Percentiles rank a stretch among this genome's conserved stretches.
Evolutionary conservation across 495 filamentous ascomycete species (phyloP).

Genomic region (Penicillium argentinense): DNA sequence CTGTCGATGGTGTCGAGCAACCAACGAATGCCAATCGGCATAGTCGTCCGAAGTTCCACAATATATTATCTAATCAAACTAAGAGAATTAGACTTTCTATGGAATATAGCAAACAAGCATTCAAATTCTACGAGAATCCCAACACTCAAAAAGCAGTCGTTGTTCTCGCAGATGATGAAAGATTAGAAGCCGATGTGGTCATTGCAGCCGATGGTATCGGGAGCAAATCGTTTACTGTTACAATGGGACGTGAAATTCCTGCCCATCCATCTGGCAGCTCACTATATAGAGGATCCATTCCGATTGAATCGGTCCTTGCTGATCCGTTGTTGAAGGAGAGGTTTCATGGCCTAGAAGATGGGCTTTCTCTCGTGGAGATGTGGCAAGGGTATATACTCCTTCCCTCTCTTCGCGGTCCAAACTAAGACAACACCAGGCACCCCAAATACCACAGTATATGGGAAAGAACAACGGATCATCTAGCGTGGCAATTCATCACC

Average conservation of each 20-base stretch:
- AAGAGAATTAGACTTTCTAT: slow-evolving; percentile 47
- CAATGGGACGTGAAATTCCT: slow-evolving; percentile 19
- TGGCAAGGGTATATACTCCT: slow-evolving; percentile 10
- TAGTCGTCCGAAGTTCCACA: slow-evolving; percentile 53
- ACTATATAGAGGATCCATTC: slow-evolving; percentile 13
- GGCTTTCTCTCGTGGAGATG: slow-evolving; percentile 6
- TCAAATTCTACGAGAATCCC: slow-evolving; percentile 51
- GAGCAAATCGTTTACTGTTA: slow-evolving; percentile 48
- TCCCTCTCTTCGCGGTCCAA: neutral
- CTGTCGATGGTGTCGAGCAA: slow-evolving; percentile 25
- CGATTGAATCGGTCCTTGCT: slow-evolving; percentile 2
- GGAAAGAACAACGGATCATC: neutral
- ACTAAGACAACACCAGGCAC: neutral
- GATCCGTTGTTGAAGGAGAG: slow-evolving; percentile 8
- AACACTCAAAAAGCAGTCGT: slow-evolving; percentile 38
- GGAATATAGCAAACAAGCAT: slow-evolving; percentile 48
- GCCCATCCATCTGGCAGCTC: slow-evolving; percentile 13
- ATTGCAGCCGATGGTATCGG: slow-evolving; percentile 59
- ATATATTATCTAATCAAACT: slow-evolving; percentile 55
- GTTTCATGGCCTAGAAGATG: slow-evolving; percentile 4
- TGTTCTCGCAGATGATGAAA: slow-evolving; percentile 42
- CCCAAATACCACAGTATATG: neutral
- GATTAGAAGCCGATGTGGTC: slow-evolving; percentile 52
- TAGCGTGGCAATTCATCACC: neutral
- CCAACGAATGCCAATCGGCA: slow-evolving; percentile 40